Conservation (phyloP, 305 asterid genomes). For the Ajuga reptans region DNA sequence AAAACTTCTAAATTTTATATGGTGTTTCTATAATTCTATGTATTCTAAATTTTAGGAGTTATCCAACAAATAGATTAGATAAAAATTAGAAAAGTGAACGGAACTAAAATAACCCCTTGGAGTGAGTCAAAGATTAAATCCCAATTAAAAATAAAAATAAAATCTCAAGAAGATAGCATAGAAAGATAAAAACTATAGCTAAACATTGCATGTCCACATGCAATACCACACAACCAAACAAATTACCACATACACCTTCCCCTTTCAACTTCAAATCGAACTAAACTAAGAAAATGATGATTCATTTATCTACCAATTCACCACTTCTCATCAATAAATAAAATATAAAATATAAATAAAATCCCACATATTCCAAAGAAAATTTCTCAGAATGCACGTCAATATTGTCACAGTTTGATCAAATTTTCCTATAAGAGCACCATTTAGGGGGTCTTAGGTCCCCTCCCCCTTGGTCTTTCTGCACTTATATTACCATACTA, state of each 20-base stretch:
- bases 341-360: too few species aligned
- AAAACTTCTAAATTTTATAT: neutral
- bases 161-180: neutral
- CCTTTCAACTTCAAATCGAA: conserved; percentile 9
- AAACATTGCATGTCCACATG: neutral
- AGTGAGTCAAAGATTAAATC: conserved; percentile 3
- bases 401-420: conserved; percentile 16
- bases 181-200: conserved; percentile 6
- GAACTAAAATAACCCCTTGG: conserved; percentile 1
- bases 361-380: conserved; percentile 14
- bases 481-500: conserved; percentile 3
- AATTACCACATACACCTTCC: neutral
- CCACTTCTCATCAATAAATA: neutral
- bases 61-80: too few species aligned
- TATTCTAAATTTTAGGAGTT: neutral
- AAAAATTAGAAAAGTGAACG: neutral
- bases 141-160: neutral
- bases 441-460: neutral
- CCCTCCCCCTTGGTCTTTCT: conserved; percentile 26
- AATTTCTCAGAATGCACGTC: conserved; percentile 12
- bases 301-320: neutral
- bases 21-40: neutral
- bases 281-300: neutral
- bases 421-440: neutral
- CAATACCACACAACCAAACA: neutral